Percentiles rank a stretch among this genome's conserved stretches.
phyloP scores from a whole-genome alignment of 1,139 yeast genomes.

The Yamadazyma kanchanaburiensis region DNA sequence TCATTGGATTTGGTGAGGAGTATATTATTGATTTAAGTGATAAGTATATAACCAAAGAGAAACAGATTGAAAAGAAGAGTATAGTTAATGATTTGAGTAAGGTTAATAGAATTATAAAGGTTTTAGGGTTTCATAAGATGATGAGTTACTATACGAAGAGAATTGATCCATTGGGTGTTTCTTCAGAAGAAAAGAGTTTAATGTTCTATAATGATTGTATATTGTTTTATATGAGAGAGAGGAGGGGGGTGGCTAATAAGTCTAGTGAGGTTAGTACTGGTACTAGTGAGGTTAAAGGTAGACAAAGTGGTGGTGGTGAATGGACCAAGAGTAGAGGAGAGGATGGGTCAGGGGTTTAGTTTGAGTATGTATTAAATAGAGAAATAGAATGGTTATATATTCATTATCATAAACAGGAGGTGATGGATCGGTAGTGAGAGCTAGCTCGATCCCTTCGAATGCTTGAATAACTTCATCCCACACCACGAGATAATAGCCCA shows the following conservation, averaged over 20 bases:
- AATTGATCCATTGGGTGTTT: conserved; percentile 12
- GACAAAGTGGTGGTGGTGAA: conserved; percentile 72
- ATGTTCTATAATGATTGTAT: conserved; percentile 26
- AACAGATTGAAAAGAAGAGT: conserved; percentile 48
- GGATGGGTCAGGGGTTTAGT: conserved; percentile 56
- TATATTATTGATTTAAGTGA: conserved; percentile 68
- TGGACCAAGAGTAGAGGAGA: conserved; percentile 84
- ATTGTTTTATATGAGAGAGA: conserved; percentile 21
- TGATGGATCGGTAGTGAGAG: too few relatives aligned
- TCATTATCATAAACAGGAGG: too few relatives aligned
- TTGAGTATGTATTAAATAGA: too few relatives aligned
- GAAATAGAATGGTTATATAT: too few relatives aligned
- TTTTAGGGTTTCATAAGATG: conserved; percentile 32
- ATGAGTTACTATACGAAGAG: conserved; percentile 22
- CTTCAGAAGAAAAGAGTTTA: conserved; percentile 9
- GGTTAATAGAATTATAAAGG: conserved; percentile 33
- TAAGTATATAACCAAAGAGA: conserved; percentile 57
- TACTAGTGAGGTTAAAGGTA: conserved; percentile 26
- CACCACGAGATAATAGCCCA: conserved; percentile 78
- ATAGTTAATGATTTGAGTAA: conserved; percentile 34
- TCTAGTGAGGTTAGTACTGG: conserved; percentile 6
- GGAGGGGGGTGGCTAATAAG: too few relatives aligned
- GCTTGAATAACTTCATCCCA: conserved; percentile 73
- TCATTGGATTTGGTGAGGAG: conserved; percentile 60
- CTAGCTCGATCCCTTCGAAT: conserved; percentile 57